Conservation (phyloP, 345 rosid genomes). For the Eucalyptus sp. region DNA sequence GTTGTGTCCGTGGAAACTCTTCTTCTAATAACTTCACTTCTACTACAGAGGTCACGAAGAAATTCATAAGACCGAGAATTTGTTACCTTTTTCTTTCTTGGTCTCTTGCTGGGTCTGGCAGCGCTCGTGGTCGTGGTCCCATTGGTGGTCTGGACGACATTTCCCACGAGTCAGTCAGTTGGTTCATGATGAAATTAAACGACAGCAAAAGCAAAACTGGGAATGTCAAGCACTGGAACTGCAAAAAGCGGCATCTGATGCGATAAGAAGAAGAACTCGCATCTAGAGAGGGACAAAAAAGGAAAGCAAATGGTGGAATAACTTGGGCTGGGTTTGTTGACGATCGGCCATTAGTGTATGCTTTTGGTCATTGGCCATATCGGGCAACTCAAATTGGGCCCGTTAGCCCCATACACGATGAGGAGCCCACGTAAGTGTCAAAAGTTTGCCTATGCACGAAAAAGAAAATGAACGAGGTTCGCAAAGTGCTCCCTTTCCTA, state of each 20-base stretch:
- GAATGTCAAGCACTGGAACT: background rate
- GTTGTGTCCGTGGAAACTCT: background rate
- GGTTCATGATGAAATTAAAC: background rate
- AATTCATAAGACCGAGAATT: background rate
- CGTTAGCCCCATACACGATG: background rate
- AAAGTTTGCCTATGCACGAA: background rate
- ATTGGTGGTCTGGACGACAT: background rate
- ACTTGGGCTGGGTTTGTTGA: background rate
- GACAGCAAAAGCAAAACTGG: background rate
- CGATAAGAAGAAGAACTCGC: background rate
- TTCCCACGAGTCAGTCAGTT: background rate
- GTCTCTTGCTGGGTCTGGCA: background rate
- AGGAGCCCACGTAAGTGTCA: background rate
- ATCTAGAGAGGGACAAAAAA: background rate
- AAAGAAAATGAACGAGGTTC: background rate
- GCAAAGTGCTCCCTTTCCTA: background rate
- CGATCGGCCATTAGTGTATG: background rate
- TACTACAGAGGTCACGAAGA: background rate
- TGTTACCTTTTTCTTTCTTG: constrained; percentile 1
- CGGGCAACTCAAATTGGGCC: background rate
- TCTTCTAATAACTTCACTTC: background rate
- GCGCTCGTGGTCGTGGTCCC: background rate
- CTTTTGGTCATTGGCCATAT: background rate
- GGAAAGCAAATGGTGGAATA: background rate
- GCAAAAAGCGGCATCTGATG: background rate